These are phyloP conservation scores for Schwanniomyces pseudopolymorphus DNA, from an alignment of 805 yeast species.

Conservation along the genomic window DNA sequence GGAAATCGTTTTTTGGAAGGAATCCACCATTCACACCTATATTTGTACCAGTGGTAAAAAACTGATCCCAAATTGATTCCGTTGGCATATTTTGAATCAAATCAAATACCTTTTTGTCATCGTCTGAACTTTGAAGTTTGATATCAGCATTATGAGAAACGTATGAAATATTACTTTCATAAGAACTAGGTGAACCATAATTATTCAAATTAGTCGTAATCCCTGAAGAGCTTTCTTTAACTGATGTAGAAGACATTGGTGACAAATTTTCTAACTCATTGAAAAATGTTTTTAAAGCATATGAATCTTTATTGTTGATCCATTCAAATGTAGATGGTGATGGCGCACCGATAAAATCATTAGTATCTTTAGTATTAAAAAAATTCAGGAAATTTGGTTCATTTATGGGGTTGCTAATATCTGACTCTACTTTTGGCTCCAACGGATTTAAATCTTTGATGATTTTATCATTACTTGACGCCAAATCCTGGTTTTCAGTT, in stretches of 20 bases:
- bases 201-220: neutral
- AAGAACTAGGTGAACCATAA: conserved; percentile 8
- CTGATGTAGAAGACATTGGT: conserved; percentile 8
- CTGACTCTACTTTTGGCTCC: neutral
- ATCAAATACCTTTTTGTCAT: conserved; percentile 58
- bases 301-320: conserved; percentile 23
- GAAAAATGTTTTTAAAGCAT: conserved; percentile 46
- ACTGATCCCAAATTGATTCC: conserved; percentile 70
- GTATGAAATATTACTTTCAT: conserved; percentile 12
- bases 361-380: neutral
- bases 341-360: neutral
- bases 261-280: conserved; percentile 42
- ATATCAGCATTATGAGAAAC: conserved; percentile 2
- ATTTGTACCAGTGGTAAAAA: conserved; percentile 34
- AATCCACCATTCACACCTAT: conserved; percentile 1
- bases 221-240: conserved; percentile 1
- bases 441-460: neutral
- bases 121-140: conserved; percentile 29
- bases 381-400: neutral
- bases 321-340: conserved; percentile 26
- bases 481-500: conserved; percentile 7
- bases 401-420: neutral
- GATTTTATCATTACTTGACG: neutral
- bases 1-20: neutral
- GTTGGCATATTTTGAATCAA: conserved; percentile 62